phyloP scores from a whole-genome alignment of 1,284 basidiomycete genomes.

The Tilletia caries region DNA sequence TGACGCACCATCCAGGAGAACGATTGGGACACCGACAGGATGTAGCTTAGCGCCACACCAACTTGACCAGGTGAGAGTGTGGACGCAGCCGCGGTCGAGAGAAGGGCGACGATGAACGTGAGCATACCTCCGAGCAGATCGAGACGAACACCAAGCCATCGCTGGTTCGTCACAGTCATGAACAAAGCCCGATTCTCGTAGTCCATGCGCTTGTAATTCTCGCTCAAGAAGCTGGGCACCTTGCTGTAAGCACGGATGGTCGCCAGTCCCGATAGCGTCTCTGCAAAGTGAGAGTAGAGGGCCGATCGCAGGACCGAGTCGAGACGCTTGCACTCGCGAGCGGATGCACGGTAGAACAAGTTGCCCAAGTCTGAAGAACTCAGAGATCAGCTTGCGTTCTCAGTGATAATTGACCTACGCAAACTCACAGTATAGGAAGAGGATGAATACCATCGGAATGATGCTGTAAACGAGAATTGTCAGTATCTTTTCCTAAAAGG shows the following conservation, averaged over 20 bases:
- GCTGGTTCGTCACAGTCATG: slow-evolving; percentile 74
- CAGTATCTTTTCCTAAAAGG: no score
- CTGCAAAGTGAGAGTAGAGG: slow-evolving; percentile 80
- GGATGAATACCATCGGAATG: slow-evolving; percentile 57
- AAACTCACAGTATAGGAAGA: slow-evolving; percentile 46
- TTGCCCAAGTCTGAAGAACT: slow-evolving; percentile 55
- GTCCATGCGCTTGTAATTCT: slow-evolving; percentile 67
- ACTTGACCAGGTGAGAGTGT: slow-evolving; percentile 23
- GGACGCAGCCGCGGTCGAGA: slow-evolving; percentile 32
- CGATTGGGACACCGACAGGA: slow-evolving; percentile 44
- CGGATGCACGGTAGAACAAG: slow-evolving; percentile 78
- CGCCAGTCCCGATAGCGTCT: slow-evolving; percentile 77
- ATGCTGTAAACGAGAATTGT: not conserved
- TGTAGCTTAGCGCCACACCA: slow-evolving; percentile 49
- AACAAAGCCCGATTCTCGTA: slow-evolving; percentile 86
- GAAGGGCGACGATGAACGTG: slow-evolving; percentile 45
- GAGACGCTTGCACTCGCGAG: slow-evolving; percentile 79
- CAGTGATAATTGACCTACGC: not conserved
- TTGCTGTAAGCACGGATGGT: slow-evolving; percentile 77
- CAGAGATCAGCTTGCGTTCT: not conserved
- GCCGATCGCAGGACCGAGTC: slow-evolving; percentile 67
- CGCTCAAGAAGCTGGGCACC: slow-evolving; percentile 58
- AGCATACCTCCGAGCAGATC: slow-evolving; percentile 53
- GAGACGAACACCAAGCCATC: slow-evolving; percentile 75
- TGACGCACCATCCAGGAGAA: slow-evolving; percentile 53